Conservation (phyloP, 305 asterid species). For the Fraxinus xanthoxyloides region DNA sequence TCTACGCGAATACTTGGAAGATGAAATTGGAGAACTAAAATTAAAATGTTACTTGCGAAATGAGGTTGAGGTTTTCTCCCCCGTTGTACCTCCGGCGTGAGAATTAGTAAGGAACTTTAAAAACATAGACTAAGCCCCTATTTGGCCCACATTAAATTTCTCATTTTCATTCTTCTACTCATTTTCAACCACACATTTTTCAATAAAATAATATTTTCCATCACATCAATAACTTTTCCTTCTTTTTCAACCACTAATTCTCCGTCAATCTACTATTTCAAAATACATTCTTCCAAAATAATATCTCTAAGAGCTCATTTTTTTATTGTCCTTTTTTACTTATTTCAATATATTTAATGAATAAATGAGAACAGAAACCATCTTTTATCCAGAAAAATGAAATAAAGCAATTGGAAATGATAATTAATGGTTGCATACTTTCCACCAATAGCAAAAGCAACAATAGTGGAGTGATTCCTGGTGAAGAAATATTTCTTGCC, state of each 20-base stretch:
- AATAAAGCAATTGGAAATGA: background rate
- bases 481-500: conserved; percentile 92
- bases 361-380: background rate
- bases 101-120: background rate
- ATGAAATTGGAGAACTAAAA: background rate
- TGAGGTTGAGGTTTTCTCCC: background rate
- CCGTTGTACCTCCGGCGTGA: background rate
- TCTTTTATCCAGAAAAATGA: background rate
- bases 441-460: conserved; percentile 92
- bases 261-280: too few relatives aligned
- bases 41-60: background rate
- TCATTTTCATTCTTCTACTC: too few relatives aligned
- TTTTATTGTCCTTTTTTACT: background rate
- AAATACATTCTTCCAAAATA: too few relatives aligned
- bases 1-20: background rate
- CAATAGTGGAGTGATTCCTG: conserved; percentile 83
- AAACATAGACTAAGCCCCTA: background rate
- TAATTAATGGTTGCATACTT: conserved; percentile 46
- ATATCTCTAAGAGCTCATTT: background rate
- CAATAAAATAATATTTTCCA: too few relatives aligned
- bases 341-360: background rate
- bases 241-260: too few relatives aligned
- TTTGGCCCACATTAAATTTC: too few relatives aligned
- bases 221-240: too few relatives aligned
- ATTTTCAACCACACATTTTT: too few relatives aligned